Conservation (phyloP, 345 rosid genomes). For the Citrus sp. region DNA sequence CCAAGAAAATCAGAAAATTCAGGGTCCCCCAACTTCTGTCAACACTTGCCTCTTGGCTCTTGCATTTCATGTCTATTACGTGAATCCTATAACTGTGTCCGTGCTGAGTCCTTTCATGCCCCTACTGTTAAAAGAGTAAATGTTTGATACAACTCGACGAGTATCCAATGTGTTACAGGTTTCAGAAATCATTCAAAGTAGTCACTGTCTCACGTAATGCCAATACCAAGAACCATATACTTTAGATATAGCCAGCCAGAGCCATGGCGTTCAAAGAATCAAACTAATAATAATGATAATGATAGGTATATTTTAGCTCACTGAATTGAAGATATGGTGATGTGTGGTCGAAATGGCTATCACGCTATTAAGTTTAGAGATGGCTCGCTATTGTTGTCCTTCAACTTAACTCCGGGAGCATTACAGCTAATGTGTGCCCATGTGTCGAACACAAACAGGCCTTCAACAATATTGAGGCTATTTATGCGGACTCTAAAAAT, state of each 20-base stretch:
- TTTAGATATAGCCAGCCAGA: background rate
- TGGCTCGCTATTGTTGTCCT: background rate
- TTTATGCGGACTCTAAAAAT: background rate
- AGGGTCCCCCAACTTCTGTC: slow-evolving; percentile 21
- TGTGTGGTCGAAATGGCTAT: slow-evolving; percentile 2
- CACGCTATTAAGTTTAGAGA: background rate
- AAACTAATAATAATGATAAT: background rate
- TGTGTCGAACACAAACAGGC: background rate
- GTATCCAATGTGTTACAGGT: slow-evolving; percentile 37
- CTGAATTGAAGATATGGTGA: slow-evolving; percentile 5
- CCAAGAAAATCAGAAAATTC: background rate
- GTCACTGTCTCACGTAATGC: slow-evolving; percentile 27
- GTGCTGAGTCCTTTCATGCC: slow-evolving; percentile 7
- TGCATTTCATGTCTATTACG: slow-evolving; percentile 42
- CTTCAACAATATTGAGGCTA: too few species aligned
- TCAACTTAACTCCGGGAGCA: background rate
- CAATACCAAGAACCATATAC: slow-evolving; percentile 17
- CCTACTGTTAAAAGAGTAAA: slow-evolving; percentile 13
- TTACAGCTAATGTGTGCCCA: background rate
- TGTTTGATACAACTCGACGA: slow-evolving; percentile 18
- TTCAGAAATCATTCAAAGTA: background rate
- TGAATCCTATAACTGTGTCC: slow-evolving; percentile 34
- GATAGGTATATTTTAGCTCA: background rate
- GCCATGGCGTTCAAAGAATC: background rate
- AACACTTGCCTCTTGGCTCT: slow-evolving; percentile 14